A percentile compares a stretch with the other conserved stretches of the same genome.
Conservation (phyloP, 176 grass and related monocot species). For the Phoenix roebelenii region DNA sequence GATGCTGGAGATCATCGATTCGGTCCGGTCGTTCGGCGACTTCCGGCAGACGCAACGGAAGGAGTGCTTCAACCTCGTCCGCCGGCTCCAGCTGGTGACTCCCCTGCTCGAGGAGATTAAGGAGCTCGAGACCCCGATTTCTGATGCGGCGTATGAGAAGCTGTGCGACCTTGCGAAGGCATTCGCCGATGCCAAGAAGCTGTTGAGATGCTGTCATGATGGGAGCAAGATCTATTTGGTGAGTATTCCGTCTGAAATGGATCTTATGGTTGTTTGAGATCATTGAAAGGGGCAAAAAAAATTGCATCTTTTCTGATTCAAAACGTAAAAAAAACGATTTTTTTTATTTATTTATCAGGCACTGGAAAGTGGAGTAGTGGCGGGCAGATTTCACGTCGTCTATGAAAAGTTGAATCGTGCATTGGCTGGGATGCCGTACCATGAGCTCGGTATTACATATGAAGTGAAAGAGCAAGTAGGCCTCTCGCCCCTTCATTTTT, state of each 20-base stretch:
- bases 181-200: slow-evolving; percentile 40
- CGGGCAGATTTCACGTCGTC: slow-evolving; percentile 30
- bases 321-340: no score
- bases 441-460: slow-evolving; percentile 37
- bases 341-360: slow-evolving; percentile 10
- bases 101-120: slow-evolving; percentile 47
- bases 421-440: slow-evolving; percentile 56
- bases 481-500: no score
- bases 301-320: no score
- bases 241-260: not conserved
- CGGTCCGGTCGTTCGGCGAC: slow-evolving; percentile 35
- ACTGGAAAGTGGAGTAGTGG: slow-evolving; percentile 37
- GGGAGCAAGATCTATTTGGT: slow-evolving; percentile 74
- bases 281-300: no score
- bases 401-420: slow-evolving; percentile 47
- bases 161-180: slow-evolving; percentile 27
- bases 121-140: slow-evolving; percentile 25
- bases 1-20: slow-evolving; percentile 18
- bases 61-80: slow-evolving; percentile 46
- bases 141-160: slow-evolving; percentile 28
- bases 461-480: slow-evolving; percentile 72
- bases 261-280: not conserved
- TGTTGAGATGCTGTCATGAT: slow-evolving; percentile 54
- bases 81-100: slow-evolving; percentile 48
- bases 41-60: slow-evolving; percentile 45